Evolutionary conservation across 1,139 yeast species (phyloP), one percentile per base, ranked within the genome.

Genomic region (Pichia sp.): DNA sequence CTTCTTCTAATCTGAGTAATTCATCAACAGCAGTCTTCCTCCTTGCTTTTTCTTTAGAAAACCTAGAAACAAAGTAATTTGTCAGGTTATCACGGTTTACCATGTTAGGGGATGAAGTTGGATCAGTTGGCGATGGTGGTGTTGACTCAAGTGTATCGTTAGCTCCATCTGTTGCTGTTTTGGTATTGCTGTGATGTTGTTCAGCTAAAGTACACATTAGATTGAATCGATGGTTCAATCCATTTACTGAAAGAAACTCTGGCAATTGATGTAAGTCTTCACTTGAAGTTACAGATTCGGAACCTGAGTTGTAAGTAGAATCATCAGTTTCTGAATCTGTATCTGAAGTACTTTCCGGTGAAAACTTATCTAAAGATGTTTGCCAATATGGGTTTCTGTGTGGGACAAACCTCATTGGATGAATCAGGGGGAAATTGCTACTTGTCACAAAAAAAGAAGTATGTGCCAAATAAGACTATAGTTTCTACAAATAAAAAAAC

Each of bases 171-270:
- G 16, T 32, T 11, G 6, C 8, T 11, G 18, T 7, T 32, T n/a
- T 32, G 4, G 9, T 18, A 15, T 18, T 18, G 20, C 2, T 7
- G 5, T 24, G 16, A 9, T 24, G 20, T 12, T 23, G 24, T 7
- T 45, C 49, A 4, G 30, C 34, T 18, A 52, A 24, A 22, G 16
- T 20, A 12, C 43, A 39, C 1, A 43, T 43, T n/a, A 44, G 15
- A 9, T 46, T 26, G 26, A 50, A 53, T 25, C 56, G 40, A 6
- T 47, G 39, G 6, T 35, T 24, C 16, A 53, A 43, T 7, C 50
- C 50, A 7, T 46, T 35, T 3, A 24, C n/a, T 3, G 40, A 35
- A 3, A 53, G 26, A 25, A 44, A 46, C 3, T 42, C 40, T 1
- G 48, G 20, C 20, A 51, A 29, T 11, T 30, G 22, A 12, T 45